Conservation (phyloP, 2,329 filamentous ascomycete species). For the Trichothecium roseum region DNA sequence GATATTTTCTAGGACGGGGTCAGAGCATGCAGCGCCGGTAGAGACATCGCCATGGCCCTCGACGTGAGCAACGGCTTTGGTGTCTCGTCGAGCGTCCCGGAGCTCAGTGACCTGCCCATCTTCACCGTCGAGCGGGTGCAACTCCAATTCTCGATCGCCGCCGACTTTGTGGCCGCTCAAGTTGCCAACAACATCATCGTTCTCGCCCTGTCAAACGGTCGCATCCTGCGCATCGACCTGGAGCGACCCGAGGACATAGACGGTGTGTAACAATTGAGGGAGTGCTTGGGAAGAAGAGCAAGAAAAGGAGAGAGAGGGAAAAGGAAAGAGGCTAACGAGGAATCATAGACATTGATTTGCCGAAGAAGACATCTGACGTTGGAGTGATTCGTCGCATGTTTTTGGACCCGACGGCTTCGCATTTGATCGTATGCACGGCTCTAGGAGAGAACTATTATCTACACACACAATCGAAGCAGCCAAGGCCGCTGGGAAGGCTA, state of each 20-base stretch:
- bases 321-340: neutral
- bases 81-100: constrained; percentile 32
- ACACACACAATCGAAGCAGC: constrained; percentile 85
- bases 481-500: constrained; percentile 69
- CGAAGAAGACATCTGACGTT: constrained; percentile 82
- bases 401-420: constrained; percentile 91
- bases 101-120: constrained; percentile 64
- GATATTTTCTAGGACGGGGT: constrained; percentile 7
- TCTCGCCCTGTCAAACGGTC: constrained; percentile 80
- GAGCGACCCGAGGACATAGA: constrained; percentile 94
- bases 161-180: constrained; percentile 92
- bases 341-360: constrained; percentile 78
- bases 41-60: constrained; percentile 21
- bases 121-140: constrained; percentile 91
- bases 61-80: constrained; percentile 54
- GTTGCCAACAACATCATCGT: constrained; percentile 96
- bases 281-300: neutral
- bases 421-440: constrained; percentile 83
- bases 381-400: constrained; percentile 94
- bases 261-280: constrained; percentile 36
- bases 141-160: constrained; percentile 87
- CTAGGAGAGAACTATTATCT: constrained; percentile 96
- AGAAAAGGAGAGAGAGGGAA: neutral
- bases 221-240: constrained; percentile 87
- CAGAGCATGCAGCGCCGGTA: constrained; percentile 1